Conservation (phyloP, 2,329 filamentous ascomycete genomes). For the Blastomyces silverae region DNA sequence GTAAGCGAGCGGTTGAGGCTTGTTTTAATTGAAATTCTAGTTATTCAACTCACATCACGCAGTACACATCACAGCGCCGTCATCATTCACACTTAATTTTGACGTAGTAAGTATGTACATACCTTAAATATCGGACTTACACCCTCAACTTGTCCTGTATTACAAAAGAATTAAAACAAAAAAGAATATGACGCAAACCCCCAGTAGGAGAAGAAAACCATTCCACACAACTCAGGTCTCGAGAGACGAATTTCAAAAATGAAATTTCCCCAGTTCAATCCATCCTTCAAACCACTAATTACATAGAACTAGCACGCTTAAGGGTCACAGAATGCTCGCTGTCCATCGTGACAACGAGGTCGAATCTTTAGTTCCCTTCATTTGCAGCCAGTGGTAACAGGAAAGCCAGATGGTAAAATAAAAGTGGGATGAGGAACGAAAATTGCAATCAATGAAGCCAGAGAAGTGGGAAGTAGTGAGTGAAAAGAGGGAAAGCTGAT, state of each 20-base stretch:
- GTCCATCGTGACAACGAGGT: no score
- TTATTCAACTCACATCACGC: neutral
- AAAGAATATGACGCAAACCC: no score
- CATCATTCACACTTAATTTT: no score
- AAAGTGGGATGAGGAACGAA: neutral
- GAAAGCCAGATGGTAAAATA: neutral
- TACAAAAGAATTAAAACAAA: no score
- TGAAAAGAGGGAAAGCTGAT: neutral
- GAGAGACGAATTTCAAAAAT: neutral
- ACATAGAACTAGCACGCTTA: neutral
- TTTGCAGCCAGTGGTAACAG: neutral
- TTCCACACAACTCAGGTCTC: no score
- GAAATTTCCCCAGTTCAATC: neutral
- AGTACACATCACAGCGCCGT: neutral
- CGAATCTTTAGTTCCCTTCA: neutral
- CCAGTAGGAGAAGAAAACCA: no score
- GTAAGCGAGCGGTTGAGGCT: no score
- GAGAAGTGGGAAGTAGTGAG: neutral
- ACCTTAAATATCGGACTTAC: neutral
- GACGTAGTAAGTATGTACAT: neutral
- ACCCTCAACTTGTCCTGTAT: no score
- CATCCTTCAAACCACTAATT: neutral
- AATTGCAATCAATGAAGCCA: neutral
- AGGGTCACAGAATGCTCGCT: neutral
- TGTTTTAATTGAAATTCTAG: neutral